These are phyloP conservation scores for Scorias spongiosa DNA, from an alignment of 2,329 filamentous ascomycete genomes.

Conservation along the genomic window DNA sequence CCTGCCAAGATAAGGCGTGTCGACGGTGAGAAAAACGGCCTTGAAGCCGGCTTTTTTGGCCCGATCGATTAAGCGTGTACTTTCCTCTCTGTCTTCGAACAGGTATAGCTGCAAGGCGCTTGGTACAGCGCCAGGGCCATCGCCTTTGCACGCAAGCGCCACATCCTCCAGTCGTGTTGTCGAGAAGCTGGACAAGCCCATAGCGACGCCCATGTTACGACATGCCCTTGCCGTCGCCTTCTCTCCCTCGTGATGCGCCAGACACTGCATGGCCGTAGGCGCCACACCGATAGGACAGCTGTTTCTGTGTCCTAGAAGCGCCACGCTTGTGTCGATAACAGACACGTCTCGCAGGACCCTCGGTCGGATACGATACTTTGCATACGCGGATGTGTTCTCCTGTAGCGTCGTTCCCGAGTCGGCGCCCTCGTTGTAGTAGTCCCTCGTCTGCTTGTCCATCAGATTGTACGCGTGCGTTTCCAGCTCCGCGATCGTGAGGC, in stretches of 20 bases:
- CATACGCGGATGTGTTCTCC: conserved; percentile 40
- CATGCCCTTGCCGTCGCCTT: conserved; percentile 35
- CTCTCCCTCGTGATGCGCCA: conserved; percentile 40
- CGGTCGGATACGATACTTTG: conserved; percentile 27
- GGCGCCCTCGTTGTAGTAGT: conserved; percentile 26
- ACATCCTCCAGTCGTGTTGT: conserved; percentile 39
- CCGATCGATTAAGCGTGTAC: conserved; percentile 22
- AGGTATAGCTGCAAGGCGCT: conserved; percentile 42
- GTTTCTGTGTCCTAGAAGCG: conserved; percentile 30
- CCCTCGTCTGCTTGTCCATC: conserved; percentile 25
- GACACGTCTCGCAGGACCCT: conserved; percentile 28
- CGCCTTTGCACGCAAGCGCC: conserved; percentile 9
- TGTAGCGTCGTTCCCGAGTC: conserved; percentile 21
- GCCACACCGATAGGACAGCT: conserved; percentile 38
- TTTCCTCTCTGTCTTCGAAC: conserved; percentile 37
- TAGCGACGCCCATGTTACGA: conserved; percentile 27
- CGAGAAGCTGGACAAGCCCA: conserved; percentile 36
- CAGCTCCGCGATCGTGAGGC: conserved; percentile 28
- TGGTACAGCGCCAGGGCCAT: conserved; percentile 24
- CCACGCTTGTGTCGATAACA: conserved; percentile 25
- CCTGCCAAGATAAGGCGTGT: conserved; percentile 39
- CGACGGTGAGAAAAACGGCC: conserved; percentile 41
- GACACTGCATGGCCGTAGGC: conserved; percentile 37
- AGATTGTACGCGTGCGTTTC: conserved; percentile 21
- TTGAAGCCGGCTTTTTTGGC: conserved; percentile 33